Base-by-base conservation (phyloP, 2,329 filamentous ascomycete genomes). In the Ceratocystis cacaofunesta region DNA sequence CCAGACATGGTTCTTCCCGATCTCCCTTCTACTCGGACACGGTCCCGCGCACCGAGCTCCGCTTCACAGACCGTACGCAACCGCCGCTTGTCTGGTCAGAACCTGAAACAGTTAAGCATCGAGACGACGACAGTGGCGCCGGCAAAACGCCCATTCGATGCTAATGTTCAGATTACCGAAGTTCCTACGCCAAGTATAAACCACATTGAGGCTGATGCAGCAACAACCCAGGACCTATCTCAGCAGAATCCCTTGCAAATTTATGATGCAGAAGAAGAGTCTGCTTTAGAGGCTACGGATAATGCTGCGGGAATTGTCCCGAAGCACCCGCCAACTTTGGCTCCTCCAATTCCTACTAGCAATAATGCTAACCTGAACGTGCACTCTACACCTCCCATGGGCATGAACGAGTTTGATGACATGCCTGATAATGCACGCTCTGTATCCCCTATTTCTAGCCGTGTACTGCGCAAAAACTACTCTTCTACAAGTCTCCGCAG, bases 81-180 rank as follows among this genome's bases (percentile, higher is more conserved):
- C 70, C 83, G 92, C 68, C 83, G 92, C 68, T 77, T 95, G 41
- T 96, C 92, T 2, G 89, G 88, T 6, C 86, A 90, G 70, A 90
- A 89, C 70, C 78, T 83, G 15, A 92, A 89, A 73, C 88, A 92
- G 71, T 78, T 97, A 62, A 95, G 91, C 76, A 96, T 97, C 65
- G 90, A 96, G 74, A 96, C 91, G 17, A 7, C 48, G 10, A 25
- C 48, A 7, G 8, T 25, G 28, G 19, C 48, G 48, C 48, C 62
- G 58, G 41, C 63, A 10, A 0, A 65, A 32, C 44, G 63, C 28
- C 66, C 48, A 44, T 36, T 52, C 10, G 70, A 73, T 7, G 75
- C 61, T 19, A 63, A 61, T 32, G n/a, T 57, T n/a, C 50, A 66
- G 10, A 66, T 66, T 61, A 22, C 19, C n/a, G 65, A 66, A 28